These are phyloP conservation scores for Fusarium succisae DNA, from an alignment of 2,329 filamentous ascomycete species.

Conservation along the genomic window DNA sequence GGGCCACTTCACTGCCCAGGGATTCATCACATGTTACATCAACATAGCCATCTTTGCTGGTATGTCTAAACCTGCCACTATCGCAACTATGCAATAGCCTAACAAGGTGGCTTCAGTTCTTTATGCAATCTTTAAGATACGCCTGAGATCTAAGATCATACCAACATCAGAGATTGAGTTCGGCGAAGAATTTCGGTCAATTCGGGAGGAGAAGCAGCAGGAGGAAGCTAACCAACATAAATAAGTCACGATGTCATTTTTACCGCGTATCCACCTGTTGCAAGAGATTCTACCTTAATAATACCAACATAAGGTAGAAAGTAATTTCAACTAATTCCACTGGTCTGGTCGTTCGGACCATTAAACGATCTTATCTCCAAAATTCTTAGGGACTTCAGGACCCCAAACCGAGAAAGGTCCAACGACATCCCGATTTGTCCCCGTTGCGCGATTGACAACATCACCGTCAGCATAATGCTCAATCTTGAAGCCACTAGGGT, in stretches of 20 bases:
- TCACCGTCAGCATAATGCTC: not conserved
- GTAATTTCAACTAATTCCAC: too few species aligned
- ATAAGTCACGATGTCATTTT: too few species aligned
- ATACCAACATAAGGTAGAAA: too few species aligned
- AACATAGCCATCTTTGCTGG: not conserved
- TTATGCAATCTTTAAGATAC: not conserved
- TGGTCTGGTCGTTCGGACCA: too few species aligned
- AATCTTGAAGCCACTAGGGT: not conserved
- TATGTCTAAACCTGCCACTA: accelerated
- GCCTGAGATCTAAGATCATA: not conserved
- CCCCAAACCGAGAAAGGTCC: not conserved
- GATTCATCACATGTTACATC: not conserved
- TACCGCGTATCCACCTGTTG: too few species aligned
- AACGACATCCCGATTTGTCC: not conserved
- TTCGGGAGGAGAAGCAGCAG: not conserved
- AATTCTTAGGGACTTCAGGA: not conserved
- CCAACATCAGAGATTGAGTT: not conserved
- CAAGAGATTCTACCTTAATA: too few species aligned
- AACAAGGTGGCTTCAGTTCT: accelerated
- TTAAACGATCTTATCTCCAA: not conserved
- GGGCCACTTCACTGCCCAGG: not conserved
- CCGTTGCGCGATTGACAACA: not conserved
- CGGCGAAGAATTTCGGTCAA: not conserved
- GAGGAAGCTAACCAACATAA: not conserved
- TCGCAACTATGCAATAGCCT: accelerated